Percentiles rank a stretch among this genome's conserved stretches.
phyloP scores from a whole-genome alignment of 2,329 filamentous ascomycete genomes.

The Ophiognomonia clavigignenti-juglandacearum region DNA sequence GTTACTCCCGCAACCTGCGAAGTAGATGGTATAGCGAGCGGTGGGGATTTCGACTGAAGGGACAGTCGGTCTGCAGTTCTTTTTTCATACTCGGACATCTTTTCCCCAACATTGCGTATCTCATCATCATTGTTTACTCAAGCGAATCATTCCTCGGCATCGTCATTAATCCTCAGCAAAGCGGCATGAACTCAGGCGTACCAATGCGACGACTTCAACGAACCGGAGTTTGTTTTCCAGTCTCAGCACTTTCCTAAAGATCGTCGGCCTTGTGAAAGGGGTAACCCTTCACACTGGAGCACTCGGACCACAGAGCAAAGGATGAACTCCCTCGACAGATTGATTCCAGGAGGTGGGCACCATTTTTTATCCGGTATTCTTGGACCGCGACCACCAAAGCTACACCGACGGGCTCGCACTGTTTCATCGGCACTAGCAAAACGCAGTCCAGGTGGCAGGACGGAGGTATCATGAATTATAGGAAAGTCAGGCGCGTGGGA shows the following conservation, averaged over 20 bases:
- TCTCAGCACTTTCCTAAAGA: neutral
- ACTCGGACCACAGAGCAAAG: neutral
- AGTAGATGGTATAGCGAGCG: conserved; percentile 10
- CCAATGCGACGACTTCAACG: neutral
- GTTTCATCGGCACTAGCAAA: too few species aligned
- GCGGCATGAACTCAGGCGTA: neutral
- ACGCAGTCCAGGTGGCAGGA: too few species aligned
- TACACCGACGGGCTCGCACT: too few species aligned
- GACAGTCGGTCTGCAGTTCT: neutral
- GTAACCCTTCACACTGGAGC: too few species aligned
- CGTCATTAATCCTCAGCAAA: neutral
- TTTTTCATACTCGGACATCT: too few species aligned
- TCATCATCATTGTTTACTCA: neutral
- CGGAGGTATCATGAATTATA: conserved; percentile 1
- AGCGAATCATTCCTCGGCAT: neutral
- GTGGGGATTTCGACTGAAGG: conserved; percentile 2
- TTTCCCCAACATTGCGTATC: too few species aligned
- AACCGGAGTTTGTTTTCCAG: neutral
- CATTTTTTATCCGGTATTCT: neutral
- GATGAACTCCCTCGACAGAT: conserved; percentile 2
- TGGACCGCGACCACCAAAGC: neutral
- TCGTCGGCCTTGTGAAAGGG: too few species aligned
- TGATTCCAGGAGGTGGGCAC: neutral
- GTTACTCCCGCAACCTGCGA: neutral
- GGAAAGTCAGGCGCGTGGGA: neutral